Base-by-base conservation (phyloP, 169 alveolate species). In the Plasmodium gonderi region DNA sequence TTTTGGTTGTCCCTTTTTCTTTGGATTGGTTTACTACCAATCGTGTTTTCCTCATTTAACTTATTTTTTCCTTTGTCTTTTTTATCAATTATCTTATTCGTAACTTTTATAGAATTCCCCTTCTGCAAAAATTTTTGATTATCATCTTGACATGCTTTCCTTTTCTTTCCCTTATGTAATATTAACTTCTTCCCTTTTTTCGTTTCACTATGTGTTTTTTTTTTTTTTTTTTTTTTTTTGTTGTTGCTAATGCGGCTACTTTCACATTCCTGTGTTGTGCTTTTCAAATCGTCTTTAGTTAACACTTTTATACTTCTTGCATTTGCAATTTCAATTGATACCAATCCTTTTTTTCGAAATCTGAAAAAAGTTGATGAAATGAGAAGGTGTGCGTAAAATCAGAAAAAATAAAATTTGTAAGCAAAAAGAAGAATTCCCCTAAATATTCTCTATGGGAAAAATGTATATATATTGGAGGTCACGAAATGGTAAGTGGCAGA, bases 261-360 rank as follows among this genome's bases (percentile, higher is more conserved):
- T 14, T 64, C 26, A 44, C 60, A 26, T 9, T 14, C 31, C 26
- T 45, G 31, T 12, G 72, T 51, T 45, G 47, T 38, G 4, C 23
- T 76, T 75, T 20, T 44, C 45, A 75, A n/a, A 23, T 87, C 51
- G 36, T 87, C 87, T 51, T 31, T 14, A 14, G 45, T 54, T 64
- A 87, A 31, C n/a, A 87, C 17, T 45, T 87, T 87, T 51, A 87
- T 31, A 9, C 47, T 64, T 1, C 68, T 44, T 9, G 80, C 49
- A 38, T 75, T 42, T 11, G 87, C 93, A 3, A 23, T 40, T 42
- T 87, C 93, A 33, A 87, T 75, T 14, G 93, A 87, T 31, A 87
- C 54, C 40, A 87, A 38, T 26, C 93, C 93, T 87, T 75, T 82
- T 75, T 87, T 74, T 17, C 45, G 78, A n/a, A 87, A 31, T 26